Evolutionary conservation across 2,329 filamentous ascomycete species (phyloP).

Genomic region (Trichoderma guizhouense): DNA sequence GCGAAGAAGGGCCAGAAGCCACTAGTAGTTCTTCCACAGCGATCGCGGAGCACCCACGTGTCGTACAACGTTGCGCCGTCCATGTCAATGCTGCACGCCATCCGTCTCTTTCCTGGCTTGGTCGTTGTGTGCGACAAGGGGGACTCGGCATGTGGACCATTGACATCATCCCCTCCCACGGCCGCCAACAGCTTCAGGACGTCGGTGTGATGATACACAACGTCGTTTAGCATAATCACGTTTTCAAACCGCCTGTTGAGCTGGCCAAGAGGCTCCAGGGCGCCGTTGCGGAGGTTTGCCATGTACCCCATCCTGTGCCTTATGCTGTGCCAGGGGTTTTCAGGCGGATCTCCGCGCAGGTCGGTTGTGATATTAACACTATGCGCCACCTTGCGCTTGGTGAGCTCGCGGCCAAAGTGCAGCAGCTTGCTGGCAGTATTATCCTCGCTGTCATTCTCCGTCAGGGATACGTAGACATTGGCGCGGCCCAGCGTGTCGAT

Average conservation of each 20-base stretch:
- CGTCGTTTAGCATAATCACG: conserved; percentile 18
- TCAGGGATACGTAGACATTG: conserved; percentile 19
- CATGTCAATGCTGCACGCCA: conserved; percentile 20
- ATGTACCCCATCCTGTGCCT: conserved; percentile 18
- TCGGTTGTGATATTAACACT: conserved; percentile 19
- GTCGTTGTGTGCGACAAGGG: not conserved
- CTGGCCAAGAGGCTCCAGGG: conserved; percentile 11
- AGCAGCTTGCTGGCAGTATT: conserved; percentile 19
- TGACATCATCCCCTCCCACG: conserved; percentile 17
- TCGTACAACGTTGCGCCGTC: conserved; percentile 20
- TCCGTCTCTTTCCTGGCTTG: conserved; percentile 7
- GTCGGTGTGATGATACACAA: conserved; percentile 19
- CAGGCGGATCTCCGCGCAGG: conserved; percentile 14
- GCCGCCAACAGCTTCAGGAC: conserved; percentile 18
- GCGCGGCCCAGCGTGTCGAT: conserved; percentile 17
- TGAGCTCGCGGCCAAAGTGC: conserved; percentile 18
- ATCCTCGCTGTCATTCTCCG: conserved; percentile 19
- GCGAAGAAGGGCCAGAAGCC: conserved; percentile 20
- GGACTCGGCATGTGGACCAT: not conserved
- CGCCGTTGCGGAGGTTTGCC: conserved; percentile 20
- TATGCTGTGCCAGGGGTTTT: conserved; percentile 18
- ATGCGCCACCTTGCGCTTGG: conserved; percentile 12
- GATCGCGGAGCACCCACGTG: conserved; percentile 19
- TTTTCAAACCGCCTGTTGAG: conserved; percentile 18
- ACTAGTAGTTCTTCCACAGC: conserved; percentile 16